Base-by-base conservation (phyloP, 2,329 filamentous ascomycete genomes). In the Xylariaceae sp. region DNA sequence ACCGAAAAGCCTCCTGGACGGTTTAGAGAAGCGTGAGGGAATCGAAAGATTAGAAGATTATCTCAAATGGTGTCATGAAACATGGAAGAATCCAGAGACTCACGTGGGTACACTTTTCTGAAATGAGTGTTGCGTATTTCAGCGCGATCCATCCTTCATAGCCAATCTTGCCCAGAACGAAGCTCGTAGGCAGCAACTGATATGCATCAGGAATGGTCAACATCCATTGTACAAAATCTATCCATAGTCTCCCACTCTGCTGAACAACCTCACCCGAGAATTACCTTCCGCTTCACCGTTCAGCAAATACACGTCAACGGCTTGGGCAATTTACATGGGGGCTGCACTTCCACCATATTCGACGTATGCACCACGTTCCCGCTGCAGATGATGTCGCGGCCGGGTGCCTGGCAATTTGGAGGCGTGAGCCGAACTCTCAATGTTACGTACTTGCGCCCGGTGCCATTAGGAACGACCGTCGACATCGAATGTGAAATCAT, bases 351-450 rank as follows among this genome's bases (percentile, higher is more conserved):
- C 2, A 84, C 84, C 0, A 67, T 90, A 4, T 84, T 89, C 57
- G 87, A 90, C 68, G 70, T 79, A 49, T 76, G 80, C 58, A 88
- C 86, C 0, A 81, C 80, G 3, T 64, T 81, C 15, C 72, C 81
- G 3, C 66, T 89, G 11, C 66, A 76, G 10, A 73, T 83, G 35
- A 65, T 85, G 45, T 75, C 76, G 40, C 70, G 70, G 18, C 79
- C 78, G 0, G 85, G 82, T 6, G 81, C 77, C 63, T 87, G 85
- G 78, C 69, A 74, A 48, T 71, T 69, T 36, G 73, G 83, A 19
- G 85, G 86, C 35, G 84, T 89, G 22, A 82, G 75, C 61, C 76
- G 86, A 50, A 83, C 80, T 22, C 72, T 90, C 47, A 82, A 77
- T 59, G 75, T 86, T 39, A 87, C 82, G 0, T 90, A 87, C 64